Base-by-base conservation (phyloP, 1,284 basidiomycete genomes). In the Omphalotus olearius region DNA sequence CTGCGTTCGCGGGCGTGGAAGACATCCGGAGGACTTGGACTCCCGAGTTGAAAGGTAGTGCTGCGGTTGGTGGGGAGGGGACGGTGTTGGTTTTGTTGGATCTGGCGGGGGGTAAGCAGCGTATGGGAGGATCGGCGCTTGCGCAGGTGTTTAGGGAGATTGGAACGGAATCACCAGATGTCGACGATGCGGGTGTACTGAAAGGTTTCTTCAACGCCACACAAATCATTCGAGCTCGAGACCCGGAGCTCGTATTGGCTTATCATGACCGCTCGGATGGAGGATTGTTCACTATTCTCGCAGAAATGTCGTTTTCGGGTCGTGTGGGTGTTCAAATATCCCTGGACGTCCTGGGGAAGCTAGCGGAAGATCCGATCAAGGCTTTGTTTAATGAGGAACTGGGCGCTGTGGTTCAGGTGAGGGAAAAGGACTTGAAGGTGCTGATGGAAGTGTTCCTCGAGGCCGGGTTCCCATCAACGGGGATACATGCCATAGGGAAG, bases 181-280 rank as follows among this genome's bases (percentile, higher is more conserved):
- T 98, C 16, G 92, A 92, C 58, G 82, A 91, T 60, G 76, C 92
- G 5, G 70, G 71, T 5, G 67, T 84, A 10, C 71, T 98, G 59
- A 91, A 88, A 65, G 74, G 87, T 2, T 98, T 98, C 79, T 86
- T 97, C 67, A 66, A 72, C 45, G 91, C 82, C 6, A 88, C 86
- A 57, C 85, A 91, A 64, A 69, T 71, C 5, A 74, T 93, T 45
- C 87, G 88, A 63, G 64, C 69, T 52, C 71, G 72, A 3, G 69
- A 82, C 45, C 78, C 82, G 4, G 80, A 73, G 1, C 66, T 91
- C 20, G 84, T 99, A 0, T 75, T 98, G 37, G 95, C 97, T 0
- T 99, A 99, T 67, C 97, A 99, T 67, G 97, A 99, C 69, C 85
- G 96, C 17, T 98, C 96, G 0, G 97, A 99, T 63, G 97, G 97